Base-by-base conservation (phyloP, 305 asterid species). In the Fraxinus greggii region DNA sequence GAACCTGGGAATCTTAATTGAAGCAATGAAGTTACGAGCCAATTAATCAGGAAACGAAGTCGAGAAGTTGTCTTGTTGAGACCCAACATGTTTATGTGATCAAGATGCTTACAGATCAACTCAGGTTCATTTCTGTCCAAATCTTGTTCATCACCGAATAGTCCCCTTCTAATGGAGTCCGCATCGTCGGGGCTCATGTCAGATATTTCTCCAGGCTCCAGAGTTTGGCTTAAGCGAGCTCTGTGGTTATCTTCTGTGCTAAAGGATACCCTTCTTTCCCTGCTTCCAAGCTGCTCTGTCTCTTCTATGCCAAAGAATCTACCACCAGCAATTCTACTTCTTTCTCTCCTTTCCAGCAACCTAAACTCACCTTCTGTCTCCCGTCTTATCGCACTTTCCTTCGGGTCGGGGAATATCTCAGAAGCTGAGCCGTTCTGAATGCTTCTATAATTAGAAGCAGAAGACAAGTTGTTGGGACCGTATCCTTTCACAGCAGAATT, bases 301-400 rank as follows among this genome's bases (percentile, higher is more conserved):
- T 97, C 98, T 48, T 97, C 99, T 79, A 92, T 88, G 61, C 98
- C 95, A 40, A 94, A 94, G 82, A 97, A 88, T 88, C 97, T 89
- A 28, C 98, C 91, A 31, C 94, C 97, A 0, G 91, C 91, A 45
- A 84, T 89, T 86, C 94, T 88, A 83, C 89, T 92, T 72, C 89
- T 91, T 83, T 95, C 98, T 69, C 99, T 93, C 90, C 99, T 91
- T 78, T 93, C 98, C 75, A 94, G 88, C 79, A 95, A 82, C 84
- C 98, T 86, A 83, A 94, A 95, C 23, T 92, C 99, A 15, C 99
- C 99, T 85, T 92, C 99, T 4, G 99, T 94, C 83, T 95, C 99
- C 81, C 99, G 80, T 85, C 98, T 92, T 88, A 94, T 94, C 9
- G 98, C 97, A 82, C 95, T 95, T 84, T 93, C 98, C 87, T 92